Conservation (phyloP, 495 filamentous ascomycete species). For the Sabuloglossum arenarium region DNA sequence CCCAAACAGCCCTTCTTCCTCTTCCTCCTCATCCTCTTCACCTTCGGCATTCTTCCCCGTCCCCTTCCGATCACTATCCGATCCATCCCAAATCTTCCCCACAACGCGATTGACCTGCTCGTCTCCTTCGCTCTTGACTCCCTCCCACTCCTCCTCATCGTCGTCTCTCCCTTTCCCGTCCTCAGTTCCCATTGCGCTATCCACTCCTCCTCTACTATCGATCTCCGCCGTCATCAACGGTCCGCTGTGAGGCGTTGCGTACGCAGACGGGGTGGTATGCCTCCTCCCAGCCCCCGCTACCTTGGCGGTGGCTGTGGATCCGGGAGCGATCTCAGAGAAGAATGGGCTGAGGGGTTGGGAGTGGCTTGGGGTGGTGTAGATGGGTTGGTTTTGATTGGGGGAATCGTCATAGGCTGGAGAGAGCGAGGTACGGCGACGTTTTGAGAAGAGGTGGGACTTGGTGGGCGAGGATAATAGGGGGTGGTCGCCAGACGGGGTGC, state of each 20-base stretch:
- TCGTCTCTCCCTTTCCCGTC: neutral
- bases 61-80: neutral
- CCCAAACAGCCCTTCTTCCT: neutral
- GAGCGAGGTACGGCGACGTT: conserved; percentile 4
- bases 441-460: neutral
- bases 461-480: neutral
- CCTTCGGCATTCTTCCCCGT: neutral
- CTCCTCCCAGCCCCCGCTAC: neutral
- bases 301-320: neutral
- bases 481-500: neutral
- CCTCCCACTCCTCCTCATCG: conserved; percentile 6
- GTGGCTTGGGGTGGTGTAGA: conserved; percentile 1
- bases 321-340: conserved; percentile 8
- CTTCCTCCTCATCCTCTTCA: neutral
- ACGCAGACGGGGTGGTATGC: conserved; percentile 5
- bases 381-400: neutral
- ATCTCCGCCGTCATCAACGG: neutral
- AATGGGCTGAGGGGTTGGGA: conserved; percentile 6
- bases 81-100: neutral
- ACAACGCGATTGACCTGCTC: neutral
- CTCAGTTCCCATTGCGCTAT: neutral
- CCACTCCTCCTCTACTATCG: neutral
- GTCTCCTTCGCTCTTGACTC: conserved; percentile 2
- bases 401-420: conserved; percentile 2
- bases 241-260: conserved; percentile 7